These are phyloP conservation scores for Pseudogymnoascus sp. DNA, from an alignment of 2,329 filamentous ascomycete genomes.

Conservation along the genomic window DNA sequence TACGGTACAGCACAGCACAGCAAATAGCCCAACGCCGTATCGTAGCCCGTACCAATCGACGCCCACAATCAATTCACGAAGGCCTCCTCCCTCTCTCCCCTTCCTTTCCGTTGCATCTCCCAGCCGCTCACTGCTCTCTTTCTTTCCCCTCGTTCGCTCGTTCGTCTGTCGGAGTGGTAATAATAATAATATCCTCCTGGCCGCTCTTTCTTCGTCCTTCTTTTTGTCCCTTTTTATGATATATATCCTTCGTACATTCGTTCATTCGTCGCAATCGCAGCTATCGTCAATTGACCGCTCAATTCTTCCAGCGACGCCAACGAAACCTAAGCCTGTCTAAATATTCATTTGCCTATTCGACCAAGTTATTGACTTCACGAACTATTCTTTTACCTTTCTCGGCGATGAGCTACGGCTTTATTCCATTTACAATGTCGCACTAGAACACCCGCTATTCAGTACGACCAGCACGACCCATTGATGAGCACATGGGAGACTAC, in stretches of 20 bases:
- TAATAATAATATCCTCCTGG: conserved; percentile 10
- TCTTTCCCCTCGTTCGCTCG: conserved; percentile 4
- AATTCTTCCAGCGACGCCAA: background rate
- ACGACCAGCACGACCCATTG: conserved; percentile 5
- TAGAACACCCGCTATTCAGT: background rate
- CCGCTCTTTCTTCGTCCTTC: conserved; percentile 3
- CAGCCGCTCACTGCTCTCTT: conserved; percentile 7
- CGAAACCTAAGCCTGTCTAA: background rate
- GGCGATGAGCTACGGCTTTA: background rate
- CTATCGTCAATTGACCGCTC: background rate
- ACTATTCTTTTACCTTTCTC: background rate
- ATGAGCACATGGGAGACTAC: conserved; percentile 2
- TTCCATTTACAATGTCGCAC: conserved; percentile 5
- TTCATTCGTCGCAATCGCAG: background rate
- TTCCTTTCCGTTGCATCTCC: conserved; percentile 4
- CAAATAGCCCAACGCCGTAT: background rate
- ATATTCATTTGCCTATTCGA: conserved; percentile 2
- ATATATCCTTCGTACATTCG: background rate
- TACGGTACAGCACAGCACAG: background rate
- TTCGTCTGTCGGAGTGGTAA: background rate
- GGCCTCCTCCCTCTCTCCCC: background rate
- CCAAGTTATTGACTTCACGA: background rate
- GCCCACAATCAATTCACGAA: background rate
- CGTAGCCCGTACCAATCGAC: background rate
- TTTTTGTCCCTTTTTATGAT: conserved; percentile 8